Conservation (phyloP, 108 stramenopile species). For the Hondaea fermentalgiana region DNA sequence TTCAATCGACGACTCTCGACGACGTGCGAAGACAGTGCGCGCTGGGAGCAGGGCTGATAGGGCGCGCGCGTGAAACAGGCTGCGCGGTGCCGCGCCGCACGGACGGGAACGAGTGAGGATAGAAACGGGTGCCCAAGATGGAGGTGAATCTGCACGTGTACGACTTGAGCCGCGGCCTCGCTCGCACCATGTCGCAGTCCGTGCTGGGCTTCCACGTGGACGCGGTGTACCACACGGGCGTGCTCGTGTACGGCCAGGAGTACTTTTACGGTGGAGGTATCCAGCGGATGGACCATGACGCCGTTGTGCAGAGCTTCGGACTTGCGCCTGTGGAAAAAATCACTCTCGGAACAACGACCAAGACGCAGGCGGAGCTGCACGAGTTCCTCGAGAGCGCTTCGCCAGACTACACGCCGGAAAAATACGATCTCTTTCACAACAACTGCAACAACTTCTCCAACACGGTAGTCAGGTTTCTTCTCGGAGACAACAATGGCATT, state of each 20-base stretch:
- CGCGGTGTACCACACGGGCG: slow-evolving; percentile 35
- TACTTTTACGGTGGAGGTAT: slow-evolving; percentile 39
- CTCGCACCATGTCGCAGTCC: slow-evolving; percentile 19
- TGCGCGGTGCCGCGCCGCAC: no score
- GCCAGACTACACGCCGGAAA: background rate
- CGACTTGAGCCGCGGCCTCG: slow-evolving; percentile 21
- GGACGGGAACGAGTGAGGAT: no score
- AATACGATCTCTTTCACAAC: slow-evolving; percentile 30
- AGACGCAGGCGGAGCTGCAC: slow-evolving; percentile 25
- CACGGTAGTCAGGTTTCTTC: slow-evolving; percentile 13
- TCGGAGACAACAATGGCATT: background rate
- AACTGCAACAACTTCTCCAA: slow-evolving; percentile 42
- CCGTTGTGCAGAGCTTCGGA: background rate
- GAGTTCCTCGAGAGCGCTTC: background rate
- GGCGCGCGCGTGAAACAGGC: no score
- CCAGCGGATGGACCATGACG: background rate
- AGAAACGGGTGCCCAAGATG: background rate
- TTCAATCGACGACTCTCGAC: no score
- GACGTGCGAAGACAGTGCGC: no score
- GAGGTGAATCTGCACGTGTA: slow-evolving; percentile 15
- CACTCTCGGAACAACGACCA: slow-evolving; percentile 25
- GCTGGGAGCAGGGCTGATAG: no score
- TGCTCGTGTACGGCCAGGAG: slow-evolving; percentile 21
- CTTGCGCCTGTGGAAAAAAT: background rate
- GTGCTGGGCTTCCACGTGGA: slow-evolving; percentile 28